phyloP scores from a whole-genome alignment of 1,284 basidiomycete genomes.

The Ceratobasidium sp. region DNA sequence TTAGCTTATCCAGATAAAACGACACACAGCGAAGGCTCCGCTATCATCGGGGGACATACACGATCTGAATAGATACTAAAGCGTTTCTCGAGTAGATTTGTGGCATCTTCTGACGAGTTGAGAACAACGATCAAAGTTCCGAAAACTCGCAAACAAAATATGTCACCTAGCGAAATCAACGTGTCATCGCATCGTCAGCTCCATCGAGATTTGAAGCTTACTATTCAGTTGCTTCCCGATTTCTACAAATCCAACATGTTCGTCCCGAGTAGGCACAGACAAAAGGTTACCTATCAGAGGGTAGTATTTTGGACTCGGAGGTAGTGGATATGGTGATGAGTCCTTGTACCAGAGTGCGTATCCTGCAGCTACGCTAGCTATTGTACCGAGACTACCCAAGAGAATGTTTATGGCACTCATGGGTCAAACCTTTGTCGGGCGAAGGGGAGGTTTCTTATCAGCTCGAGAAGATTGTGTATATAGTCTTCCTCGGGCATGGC shows the following conservation, averaged over 20 bases:
- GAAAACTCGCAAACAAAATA: conserved; percentile 10
- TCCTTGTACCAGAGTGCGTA: neutral
- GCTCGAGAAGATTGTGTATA: neutral
- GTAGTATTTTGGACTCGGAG: conserved; percentile 24
- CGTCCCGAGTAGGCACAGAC: neutral
- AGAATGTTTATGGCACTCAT: neutral
- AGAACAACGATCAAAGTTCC: conserved; percentile 28
- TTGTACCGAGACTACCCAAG: neutral
- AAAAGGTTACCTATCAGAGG: conserved; percentile 7
- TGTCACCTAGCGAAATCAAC: conserved; percentile 12
- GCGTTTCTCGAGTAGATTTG: conserved; percentile 36
- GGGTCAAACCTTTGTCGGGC: neutral
- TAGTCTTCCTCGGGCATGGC: neutral
- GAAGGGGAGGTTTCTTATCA: neutral
- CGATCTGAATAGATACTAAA: conserved; percentile 34
- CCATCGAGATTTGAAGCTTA: neutral
- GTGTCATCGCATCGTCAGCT: neutral
- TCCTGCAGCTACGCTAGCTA: neutral
- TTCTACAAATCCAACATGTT: neutral
- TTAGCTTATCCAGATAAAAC: neutral
- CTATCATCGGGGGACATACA: conserved; percentile 1
- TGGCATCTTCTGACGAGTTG: conserved; percentile 15
- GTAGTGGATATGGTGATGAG: neutral
- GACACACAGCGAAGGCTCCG: conserved; percentile 30
- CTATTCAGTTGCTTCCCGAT: neutral